A percentile compares a stretch with the other conserved stretches of the same genome.
Conservation (phyloP, 202 grass and related monocot genomes). For the Digitaria exilis region DNA sequence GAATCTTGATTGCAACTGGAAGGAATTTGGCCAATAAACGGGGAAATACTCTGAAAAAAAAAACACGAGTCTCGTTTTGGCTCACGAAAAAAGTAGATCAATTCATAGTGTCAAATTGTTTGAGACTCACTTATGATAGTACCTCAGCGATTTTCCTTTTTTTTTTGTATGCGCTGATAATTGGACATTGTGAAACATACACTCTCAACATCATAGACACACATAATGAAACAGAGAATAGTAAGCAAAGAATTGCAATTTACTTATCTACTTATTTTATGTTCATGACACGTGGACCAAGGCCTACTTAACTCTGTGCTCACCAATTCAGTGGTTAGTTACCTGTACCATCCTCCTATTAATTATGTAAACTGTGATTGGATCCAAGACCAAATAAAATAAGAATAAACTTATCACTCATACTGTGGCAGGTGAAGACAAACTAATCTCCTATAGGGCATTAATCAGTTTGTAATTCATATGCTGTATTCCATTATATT, state of each 20-base stretch:
- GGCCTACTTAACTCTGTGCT: constrained; percentile 10
- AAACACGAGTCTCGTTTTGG: too few relatives aligned
- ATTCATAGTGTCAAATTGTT: too few relatives aligned
- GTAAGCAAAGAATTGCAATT: neutral
- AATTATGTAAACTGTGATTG: constrained; percentile 12
- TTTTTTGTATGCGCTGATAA: too few relatives aligned
- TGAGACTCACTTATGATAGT: too few relatives aligned
- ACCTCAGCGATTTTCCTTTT: too few relatives aligned
- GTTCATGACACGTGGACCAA: neutral
- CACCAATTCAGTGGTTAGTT: neutral
- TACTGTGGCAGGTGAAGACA: neutral
- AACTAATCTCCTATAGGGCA: neutral
- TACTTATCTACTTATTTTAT: neutral
- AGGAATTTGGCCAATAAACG: too few relatives aligned
- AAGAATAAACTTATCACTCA: neutral
- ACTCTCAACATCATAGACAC: neutral
- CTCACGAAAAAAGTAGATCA: neutral
- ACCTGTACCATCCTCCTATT: constrained; percentile 9
- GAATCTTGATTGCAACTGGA: neutral
- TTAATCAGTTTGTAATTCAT: neutral
- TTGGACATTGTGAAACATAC: too few relatives aligned
- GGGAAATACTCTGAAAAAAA: too few relatives aligned
- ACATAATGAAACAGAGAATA: neutral
- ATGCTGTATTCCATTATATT: neutral
- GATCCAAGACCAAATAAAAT: constrained; percentile 26